Evolutionary conservation across 371 early-diverging fungal species (phyloP), one percentile per base, ranked within the genome.

Genomic region (Vittaforma corneae): DNA sequence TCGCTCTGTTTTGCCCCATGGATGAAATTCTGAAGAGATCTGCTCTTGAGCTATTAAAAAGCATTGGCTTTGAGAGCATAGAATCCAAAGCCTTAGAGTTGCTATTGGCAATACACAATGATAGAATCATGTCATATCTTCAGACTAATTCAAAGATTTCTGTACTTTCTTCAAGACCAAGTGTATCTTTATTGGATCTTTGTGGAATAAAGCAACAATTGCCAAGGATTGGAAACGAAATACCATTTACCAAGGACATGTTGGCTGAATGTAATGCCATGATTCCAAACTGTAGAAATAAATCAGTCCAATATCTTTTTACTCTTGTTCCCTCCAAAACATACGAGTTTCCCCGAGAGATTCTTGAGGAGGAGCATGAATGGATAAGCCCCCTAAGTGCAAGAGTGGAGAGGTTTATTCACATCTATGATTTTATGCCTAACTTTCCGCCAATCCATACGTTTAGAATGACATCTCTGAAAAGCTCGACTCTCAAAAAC

Each of bases 341-440:
- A 16, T 6, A 65, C 32, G 35, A 67, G 55, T 52, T 48, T 71
- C 28, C 45, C 48, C 16, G 61, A 46, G 62, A 62, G 46, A 18
- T 9, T 16, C 30, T 38, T 34, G 6, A 9, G 20, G 62, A 62
- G 6, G 4, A 14, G 3, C 4, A 6, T 20, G 62, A 62, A 32
- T 62, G 62, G 62, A 42, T 16, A 6, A 62, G 62, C 30, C 29
- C 63, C n/a, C 26, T 76, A 29, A 60, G 65, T 32, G 50, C 68
- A 14, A 51, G 62, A 29, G 58, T 65, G 35, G 79, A 78, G 20
- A 65, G 65, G 46, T 72, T 70, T 28, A 65, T 75, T 16, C 73
- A 78, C 48, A 76, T 73, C 47, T 77, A 79, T 48, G 79, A 79
- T 9, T 79, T 77, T 51, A 68, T 79, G 62, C 79, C 79, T 0